Evolutionary conservation across 306 rosid genomes (phyloP).

Genomic region (Phaseolus lunatus): DNA sequence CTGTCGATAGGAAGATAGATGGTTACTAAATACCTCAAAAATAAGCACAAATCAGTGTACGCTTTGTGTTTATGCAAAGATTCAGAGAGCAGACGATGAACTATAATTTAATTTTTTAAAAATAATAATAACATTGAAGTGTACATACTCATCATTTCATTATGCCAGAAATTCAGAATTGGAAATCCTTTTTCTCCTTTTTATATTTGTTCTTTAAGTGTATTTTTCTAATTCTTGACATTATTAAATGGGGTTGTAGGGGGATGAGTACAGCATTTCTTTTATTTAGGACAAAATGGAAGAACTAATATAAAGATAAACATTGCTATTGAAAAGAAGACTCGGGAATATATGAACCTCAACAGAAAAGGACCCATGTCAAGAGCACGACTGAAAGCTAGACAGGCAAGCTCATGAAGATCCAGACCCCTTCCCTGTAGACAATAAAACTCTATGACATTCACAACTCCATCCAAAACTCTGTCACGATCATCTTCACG

Average conservation of each 20-base stretch:
- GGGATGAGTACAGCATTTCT: neutral
- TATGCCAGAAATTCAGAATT: neutral
- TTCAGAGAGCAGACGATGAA: neutral
- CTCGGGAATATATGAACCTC: slow-evolving; percentile 59
- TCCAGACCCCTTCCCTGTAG: slow-evolving; percentile 70
- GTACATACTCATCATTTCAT: slow-evolving; percentile 7
- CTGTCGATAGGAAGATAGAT: neutral
- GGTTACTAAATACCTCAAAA: slow-evolving; percentile 2
- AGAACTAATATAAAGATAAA: slow-evolving; percentile 15
- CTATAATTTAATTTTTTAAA: neutral
- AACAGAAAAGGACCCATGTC: slow-evolving; percentile 69
- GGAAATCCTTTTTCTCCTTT: neutral
- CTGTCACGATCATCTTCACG: slow-evolving; percentile 41
- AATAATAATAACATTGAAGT: neutral
- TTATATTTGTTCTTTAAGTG: neutral
- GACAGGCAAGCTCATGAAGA: slow-evolving; percentile 89
- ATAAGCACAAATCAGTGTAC: neutral
- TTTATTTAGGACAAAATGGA: slow-evolving; percentile 4
- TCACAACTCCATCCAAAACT: slow-evolving; percentile 52
- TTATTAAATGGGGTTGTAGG: neutral
- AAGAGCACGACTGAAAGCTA: slow-evolving; percentile 79
- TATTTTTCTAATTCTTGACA: neutral
- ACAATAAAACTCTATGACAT: slow-evolving; percentile 59
- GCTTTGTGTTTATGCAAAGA: neutral
- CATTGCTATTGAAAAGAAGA: neutral